Conservation (phyloP, 2,329 filamentous ascomycete genomes). For the Penicillium olsonii region DNA sequence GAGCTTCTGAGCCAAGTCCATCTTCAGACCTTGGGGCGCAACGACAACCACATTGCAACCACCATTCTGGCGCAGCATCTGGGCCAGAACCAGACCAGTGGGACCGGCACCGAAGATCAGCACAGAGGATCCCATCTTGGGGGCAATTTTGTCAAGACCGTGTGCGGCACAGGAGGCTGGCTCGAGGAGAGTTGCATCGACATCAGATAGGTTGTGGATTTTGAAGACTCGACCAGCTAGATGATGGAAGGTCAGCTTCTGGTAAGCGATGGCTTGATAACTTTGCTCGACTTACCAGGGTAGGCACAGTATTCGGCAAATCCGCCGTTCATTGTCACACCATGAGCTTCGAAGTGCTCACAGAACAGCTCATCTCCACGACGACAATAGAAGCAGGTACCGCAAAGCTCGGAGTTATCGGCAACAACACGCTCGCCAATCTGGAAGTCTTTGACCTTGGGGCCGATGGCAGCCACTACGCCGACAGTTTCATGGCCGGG, state of each 20-base stretch:
- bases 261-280: background rate
- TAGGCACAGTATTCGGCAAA: slow-evolving; percentile 70
- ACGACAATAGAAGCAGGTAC: slow-evolving; percentile 72
- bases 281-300: slow-evolving; percentile 33
- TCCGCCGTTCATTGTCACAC: slow-evolving; percentile 61
- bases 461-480: slow-evolving; percentile 61
- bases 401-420: slow-evolving; percentile 61
- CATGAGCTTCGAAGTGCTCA: slow-evolving; percentile 68
- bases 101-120: slow-evolving; percentile 70
- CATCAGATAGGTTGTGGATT: slow-evolving; percentile 65
- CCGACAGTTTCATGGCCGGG: slow-evolving; percentile 70
- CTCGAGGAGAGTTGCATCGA: slow-evolving; percentile 71
- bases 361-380: slow-evolving; percentile 68
- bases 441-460: slow-evolving; percentile 59
- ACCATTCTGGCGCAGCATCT: slow-evolving; percentile 65
- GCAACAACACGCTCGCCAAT: slow-evolving; percentile 65
- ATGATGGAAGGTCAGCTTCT: background rate
- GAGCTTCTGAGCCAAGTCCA: slow-evolving; percentile 62
- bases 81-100: slow-evolving; percentile 66
- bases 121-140: slow-evolving; percentile 65
- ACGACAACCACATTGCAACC: slow-evolving; percentile 70
- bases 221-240: slow-evolving; percentile 63
- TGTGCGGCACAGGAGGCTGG: slow-evolving; percentile 72
- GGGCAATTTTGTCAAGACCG: slow-evolving; percentile 68
- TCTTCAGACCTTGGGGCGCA: slow-evolving; percentile 69